Evolutionary conservation across 768 basidiomycete species (phyloP).

Genomic region (Russula sp.): DNA sequence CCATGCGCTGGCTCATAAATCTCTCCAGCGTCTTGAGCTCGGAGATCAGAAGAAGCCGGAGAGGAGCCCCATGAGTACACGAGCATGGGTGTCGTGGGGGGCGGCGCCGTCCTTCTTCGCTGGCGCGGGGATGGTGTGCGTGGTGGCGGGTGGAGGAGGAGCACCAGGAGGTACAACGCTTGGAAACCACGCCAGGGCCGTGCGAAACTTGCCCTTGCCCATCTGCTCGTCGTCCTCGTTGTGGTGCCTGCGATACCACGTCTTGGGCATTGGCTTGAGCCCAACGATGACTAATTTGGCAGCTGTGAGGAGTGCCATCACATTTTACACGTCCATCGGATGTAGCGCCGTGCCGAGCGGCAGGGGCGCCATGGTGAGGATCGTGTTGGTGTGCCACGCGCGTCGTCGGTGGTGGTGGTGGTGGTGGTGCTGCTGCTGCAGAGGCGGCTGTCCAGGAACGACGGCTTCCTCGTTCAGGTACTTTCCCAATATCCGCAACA

Average conservation of each 20-base stretch:
- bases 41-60: constrained; percentile 61
- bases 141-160: constrained; percentile 4
- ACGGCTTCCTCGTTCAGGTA: constrained; percentile 55
- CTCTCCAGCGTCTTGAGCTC: constrained; percentile 51
- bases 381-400: constrained; percentile 47
- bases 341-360: constrained; percentile 73
- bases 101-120: constrained; percentile 26
- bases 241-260: constrained; percentile 79
- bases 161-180: constrained; percentile 38
- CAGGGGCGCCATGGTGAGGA: constrained; percentile 75
- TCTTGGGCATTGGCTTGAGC: constrained; percentile 84
- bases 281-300: constrained; percentile 91
- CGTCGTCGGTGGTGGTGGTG: too few relatives aligned
- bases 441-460: constrained; percentile 27
- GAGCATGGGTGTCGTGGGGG: constrained; percentile 52
- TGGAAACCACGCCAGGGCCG: constrained; percentile 79
- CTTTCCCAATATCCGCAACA: constrained; percentile 86
- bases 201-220: constrained; percentile 46
- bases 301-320: constrained; percentile 83
- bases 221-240: constrained; percentile 40
- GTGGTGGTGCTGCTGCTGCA: constrained; percentile 25
- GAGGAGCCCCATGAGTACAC: constrained; percentile 80
- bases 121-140: constrained; percentile 13
- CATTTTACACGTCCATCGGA: constrained; percentile 69
- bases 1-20: constrained; percentile 47